Evolutionary conservation across 257 asterid genomes (phyloP).

Genomic region (Parsonsia alboflavescens): DNA sequence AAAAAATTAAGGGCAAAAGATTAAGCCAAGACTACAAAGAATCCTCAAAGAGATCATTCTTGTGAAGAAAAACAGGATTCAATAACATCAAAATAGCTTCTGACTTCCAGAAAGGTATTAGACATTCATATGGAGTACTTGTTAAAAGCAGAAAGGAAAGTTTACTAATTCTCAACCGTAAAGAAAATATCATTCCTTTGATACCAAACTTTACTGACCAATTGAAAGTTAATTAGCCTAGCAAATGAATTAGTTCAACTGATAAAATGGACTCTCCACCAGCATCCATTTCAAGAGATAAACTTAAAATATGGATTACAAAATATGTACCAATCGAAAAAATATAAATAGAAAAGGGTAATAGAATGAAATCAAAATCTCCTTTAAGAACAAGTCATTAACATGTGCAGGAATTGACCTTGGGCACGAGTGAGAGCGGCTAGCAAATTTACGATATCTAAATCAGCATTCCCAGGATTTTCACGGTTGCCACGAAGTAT

Average conservation of each 20-base stretch:
- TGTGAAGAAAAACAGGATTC: not conserved
- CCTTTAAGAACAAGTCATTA: not conserved
- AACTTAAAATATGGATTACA: not conserved
- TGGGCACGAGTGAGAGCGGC: slow-evolving; percentile 56
- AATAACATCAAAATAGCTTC: not conserved
- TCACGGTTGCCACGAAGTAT: slow-evolving; percentile 37
- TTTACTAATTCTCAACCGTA: not conserved
- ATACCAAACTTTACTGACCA: not conserved
- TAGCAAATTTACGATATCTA: slow-evolving; percentile 59
- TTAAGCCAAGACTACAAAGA: not conserved
- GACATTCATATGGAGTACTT: not conserved
- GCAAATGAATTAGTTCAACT: not conserved
- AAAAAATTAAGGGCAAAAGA: not conserved
- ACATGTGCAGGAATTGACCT: slow-evolving; percentile 30
- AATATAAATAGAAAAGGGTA: not conserved
- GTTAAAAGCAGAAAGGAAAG: not conserved
- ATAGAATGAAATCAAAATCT: not conserved
- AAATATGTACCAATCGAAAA: not conserved
- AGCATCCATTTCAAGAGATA: not conserved
- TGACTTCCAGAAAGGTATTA: not conserved
- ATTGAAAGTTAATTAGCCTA: not conserved
- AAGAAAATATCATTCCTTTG: not conserved
- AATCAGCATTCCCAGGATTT: slow-evolving; percentile 32
- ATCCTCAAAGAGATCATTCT: slow-evolving; percentile 3
- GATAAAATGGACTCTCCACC: not conserved